Evolutionary conservation across 2,329 filamentous ascomycete genomes (phyloP).

Genomic region (Phoma sp.): DNA sequence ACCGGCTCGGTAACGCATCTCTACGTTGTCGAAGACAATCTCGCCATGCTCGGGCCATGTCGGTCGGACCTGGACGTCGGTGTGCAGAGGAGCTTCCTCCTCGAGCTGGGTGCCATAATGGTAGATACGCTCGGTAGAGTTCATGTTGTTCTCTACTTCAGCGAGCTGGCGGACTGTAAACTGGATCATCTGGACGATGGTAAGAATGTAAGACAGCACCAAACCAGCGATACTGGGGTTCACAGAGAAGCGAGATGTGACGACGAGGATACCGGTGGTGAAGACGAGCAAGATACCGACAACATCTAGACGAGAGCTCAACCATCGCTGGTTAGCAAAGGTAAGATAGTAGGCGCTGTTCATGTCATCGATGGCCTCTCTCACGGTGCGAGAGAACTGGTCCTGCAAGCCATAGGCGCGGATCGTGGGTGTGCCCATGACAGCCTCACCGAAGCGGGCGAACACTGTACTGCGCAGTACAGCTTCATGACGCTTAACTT

Average conservation of each 20-base stretch:
- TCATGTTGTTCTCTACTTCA: slow-evolving; percentile 98
- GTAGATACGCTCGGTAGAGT: slow-evolving; percentile 87
- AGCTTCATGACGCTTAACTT: slow-evolving; percentile 93
- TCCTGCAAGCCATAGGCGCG: slow-evolving; percentile 84
- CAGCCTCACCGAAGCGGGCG: slow-evolving; percentile 87
- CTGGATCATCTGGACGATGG: slow-evolving; percentile 94
- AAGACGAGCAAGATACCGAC: slow-evolving; percentile 88
- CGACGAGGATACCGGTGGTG: slow-evolving; percentile 85
- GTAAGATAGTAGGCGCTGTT: slow-evolving; percentile 93
- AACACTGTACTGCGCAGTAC: slow-evolving; percentile 88
- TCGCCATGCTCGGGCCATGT: slow-evolving; percentile 88
- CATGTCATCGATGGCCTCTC: slow-evolving; percentile 84
- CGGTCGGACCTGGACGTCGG: slow-evolving; percentile 67
- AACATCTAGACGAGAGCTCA: slow-evolving; percentile 81
- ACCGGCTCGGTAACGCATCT: slow-evolving; percentile 60
- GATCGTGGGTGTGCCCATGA: slow-evolving; percentile 83
- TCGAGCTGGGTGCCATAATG: slow-evolving; percentile 89
- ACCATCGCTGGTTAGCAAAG: slow-evolving; percentile 94
- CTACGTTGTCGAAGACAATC: slow-evolving; percentile 58
- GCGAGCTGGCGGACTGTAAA: slow-evolving; percentile 93
- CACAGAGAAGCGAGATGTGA: slow-evolving; percentile 87
- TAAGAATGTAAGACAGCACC: slow-evolving; percentile 90
- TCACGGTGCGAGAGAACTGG: slow-evolving; percentile 74
- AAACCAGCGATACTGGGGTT: slow-evolving; percentile 84
- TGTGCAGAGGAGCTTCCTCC: slow-evolving; percentile 85